Evolutionary conservation across 1,284 basidiomycete genomes (phyloP).

Genomic region (Serendipita sp.): DNA sequence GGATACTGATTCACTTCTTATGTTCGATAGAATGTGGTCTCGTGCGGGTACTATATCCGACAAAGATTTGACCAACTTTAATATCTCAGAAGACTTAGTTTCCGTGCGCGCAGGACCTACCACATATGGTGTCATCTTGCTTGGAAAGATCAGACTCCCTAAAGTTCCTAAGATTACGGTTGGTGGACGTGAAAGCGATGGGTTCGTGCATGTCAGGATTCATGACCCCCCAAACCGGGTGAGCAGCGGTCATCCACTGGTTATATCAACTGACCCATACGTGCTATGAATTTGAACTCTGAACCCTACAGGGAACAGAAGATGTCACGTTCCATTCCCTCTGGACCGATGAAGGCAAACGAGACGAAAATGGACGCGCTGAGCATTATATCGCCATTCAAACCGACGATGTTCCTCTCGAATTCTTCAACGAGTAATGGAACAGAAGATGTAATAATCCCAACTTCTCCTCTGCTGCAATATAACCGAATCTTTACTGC

Average conservation of each 20-base stretch:
- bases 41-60: conserved; percentile 40
- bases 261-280: too few species aligned
- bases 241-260: conserved; percentile 14
- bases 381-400: conserved; percentile 52
- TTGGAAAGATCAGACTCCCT: conserved; percentile 62
- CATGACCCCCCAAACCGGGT: conserved; percentile 63
- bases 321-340: conserved; percentile 59
- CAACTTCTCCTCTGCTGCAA: too few species aligned
- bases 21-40: conserved; percentile 48
- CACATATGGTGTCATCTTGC: conserved; percentile 53
- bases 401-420: conserved; percentile 38
- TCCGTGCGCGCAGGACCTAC: conserved; percentile 27
- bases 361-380: conserved; percentile 36
- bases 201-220: conserved; percentile 57
- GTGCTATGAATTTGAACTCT: conserved; percentile 11
- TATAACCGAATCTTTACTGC: too few species aligned
- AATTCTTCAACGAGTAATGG: conserved; percentile 56
- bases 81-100: conserved; percentile 26
- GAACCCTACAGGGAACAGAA: conserved; percentile 35
- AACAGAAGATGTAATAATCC: not conserved
- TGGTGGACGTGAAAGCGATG: conserved; percentile 43
- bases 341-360: conserved; percentile 47
- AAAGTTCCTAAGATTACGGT: conserved; percentile 24
- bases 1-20: conserved; percentile 30
- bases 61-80: conserved; percentile 36